Conservation (phyloP, 176 grass and related monocot species). For the Paspalum vaginatum region DNA sequence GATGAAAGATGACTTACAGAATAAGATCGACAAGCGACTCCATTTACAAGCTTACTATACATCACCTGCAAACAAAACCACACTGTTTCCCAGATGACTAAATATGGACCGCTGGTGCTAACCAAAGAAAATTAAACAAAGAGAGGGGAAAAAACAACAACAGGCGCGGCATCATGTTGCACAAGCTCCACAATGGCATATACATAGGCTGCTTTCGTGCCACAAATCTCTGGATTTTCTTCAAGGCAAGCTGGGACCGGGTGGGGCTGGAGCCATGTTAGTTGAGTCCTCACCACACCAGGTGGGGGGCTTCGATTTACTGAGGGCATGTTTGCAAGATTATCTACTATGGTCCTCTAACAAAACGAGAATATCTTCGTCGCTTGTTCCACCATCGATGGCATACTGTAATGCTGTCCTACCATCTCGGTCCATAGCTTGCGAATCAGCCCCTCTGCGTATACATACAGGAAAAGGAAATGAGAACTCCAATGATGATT, state of each 20-base stretch:
- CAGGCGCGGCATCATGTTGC: conserved; percentile 12
- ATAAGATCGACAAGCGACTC: conserved; percentile 40
- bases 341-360: conserved; percentile 83
- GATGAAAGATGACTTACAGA: conserved; percentile 35
- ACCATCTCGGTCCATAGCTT: conserved; percentile 69
- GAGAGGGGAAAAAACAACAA: not conserved
- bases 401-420: conserved; percentile 84
- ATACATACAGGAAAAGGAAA: conserved; percentile 19
- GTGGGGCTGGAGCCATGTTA: conserved; percentile 25
- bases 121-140: not conserved
- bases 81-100: conserved; percentile 42
- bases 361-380: conserved; percentile 79
- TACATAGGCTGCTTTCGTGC: conserved; percentile 33
- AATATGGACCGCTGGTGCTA: conserved; percentile 40
- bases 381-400: conserved; percentile 63
- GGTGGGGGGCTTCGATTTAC: conserved; percentile 2
- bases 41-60: conserved; percentile 76
- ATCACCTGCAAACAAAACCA: conserved; percentile 65
- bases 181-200: conserved; percentile 34
- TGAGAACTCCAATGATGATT: not conserved
- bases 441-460: conserved; percentile 73
- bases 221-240: conserved; percentile 25
- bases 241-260: not conserved
- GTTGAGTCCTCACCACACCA: not conserved
- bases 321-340: conserved; percentile 25